Conservation (phyloP, 176 grass and related monocot species). For the Oryza brachyantha region DNA sequence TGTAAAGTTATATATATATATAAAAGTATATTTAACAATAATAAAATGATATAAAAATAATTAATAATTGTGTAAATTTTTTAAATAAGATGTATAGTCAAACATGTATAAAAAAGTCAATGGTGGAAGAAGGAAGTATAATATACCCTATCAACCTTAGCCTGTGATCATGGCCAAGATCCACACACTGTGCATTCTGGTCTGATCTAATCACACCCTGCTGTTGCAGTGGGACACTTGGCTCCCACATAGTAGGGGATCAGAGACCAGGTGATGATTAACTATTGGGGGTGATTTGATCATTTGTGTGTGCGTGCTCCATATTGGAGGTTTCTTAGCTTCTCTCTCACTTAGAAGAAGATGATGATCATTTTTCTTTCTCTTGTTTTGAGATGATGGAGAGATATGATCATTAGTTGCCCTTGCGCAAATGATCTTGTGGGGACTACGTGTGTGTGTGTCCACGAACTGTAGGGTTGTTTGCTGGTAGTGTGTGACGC, state of each 20-base stretch:
- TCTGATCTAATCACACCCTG: not conserved
- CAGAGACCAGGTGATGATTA: not conserved
- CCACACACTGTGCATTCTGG: not conserved
- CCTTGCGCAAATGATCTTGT: not conserved
- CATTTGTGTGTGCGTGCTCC: not conserved
- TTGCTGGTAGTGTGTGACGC: not conserved
- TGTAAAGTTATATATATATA: too few species aligned
- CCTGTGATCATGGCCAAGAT: conserved; percentile 5
- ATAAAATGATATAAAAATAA: too few species aligned
- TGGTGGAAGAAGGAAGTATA: too few species aligned
- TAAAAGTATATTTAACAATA: too few species aligned
- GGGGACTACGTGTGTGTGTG: not conserved
- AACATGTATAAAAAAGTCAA: too few species aligned
- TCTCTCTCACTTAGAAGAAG: conserved; percentile 21
- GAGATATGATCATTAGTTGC: conserved; percentile 9
- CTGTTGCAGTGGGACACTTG: conserved; percentile 19
- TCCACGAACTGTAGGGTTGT: not conserved
- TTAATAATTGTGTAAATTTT: too few species aligned
- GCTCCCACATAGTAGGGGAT: not conserved
- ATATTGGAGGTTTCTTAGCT: conserved; percentile 29
- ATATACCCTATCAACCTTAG: too few species aligned
- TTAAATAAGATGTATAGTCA: too few species aligned
- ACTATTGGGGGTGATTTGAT: conserved; percentile 5
- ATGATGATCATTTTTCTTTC: too few species aligned
- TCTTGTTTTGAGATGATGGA: too few species aligned